These are phyloP conservation scores for Cladosporium sphaerospermum DNA, from an alignment of 2,329 filamentous ascomycete species.

Conservation along the genomic window DNA sequence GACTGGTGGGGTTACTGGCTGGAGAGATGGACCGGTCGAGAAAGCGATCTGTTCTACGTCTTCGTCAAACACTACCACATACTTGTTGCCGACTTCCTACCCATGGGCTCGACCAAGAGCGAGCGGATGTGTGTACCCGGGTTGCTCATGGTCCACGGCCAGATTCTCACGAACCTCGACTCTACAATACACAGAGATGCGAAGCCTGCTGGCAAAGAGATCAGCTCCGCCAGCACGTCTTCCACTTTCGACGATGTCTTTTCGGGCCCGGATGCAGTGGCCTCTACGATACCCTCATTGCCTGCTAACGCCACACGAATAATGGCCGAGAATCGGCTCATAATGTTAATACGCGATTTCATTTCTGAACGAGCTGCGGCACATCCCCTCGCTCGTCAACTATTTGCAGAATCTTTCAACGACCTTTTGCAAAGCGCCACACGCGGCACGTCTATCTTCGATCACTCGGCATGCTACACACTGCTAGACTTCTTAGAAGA, in stretches of 20 bases:
- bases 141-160: slow-evolving; percentile 73
- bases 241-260: slow-evolving; percentile 63
- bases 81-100: slow-evolving; percentile 60
- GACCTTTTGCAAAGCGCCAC: slow-evolving; percentile 67
- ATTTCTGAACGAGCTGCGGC: slow-evolving; percentile 57
- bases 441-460: slow-evolving; percentile 69
- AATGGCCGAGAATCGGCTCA: slow-evolving; percentile 83
- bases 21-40: slow-evolving; percentile 75
- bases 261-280: slow-evolving; percentile 59
- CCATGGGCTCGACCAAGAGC: slow-evolving; percentile 42
- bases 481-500: slow-evolving; percentile 91
- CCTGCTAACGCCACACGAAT: slow-evolving; percentile 66
- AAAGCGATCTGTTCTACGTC: slow-evolving; percentile 85
- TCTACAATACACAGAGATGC: slow-evolving; percentile 68
- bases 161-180: slow-evolving; percentile 72
- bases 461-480: slow-evolving; percentile 78
- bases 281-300: slow-evolving; percentile 54
- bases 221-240: slow-evolving; percentile 32
- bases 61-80: slow-evolving; percentile 86
- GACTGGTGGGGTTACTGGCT: slow-evolving; percentile 82
- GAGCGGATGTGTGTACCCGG: slow-evolving; percentile 64
- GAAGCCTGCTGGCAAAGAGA: slow-evolving; percentile 27
- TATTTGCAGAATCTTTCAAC: slow-evolving; percentile 72
- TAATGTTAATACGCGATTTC: slow-evolving; percentile 76
- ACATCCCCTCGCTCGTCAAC: slow-evolving; percentile 51